Conservation (phyloP, 164 flowering plant species). For the Magnolia officinalis region DNA sequence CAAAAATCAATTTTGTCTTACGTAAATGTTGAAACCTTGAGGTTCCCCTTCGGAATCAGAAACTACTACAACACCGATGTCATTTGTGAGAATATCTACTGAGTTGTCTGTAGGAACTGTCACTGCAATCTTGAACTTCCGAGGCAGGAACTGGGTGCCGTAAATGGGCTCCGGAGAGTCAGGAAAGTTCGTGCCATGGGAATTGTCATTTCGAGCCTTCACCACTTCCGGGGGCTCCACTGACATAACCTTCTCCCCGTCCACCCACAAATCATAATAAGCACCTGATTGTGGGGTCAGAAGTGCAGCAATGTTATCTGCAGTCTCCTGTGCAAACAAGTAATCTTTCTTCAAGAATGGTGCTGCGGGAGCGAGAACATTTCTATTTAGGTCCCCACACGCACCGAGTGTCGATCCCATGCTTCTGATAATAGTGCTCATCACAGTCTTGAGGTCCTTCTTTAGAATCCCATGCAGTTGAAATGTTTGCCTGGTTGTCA, state of each 20-base stretch:
- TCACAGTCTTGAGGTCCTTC: conserved; percentile 87
- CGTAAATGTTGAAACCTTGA: conserved; percentile 89
- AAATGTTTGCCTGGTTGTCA: conserved; percentile 96
- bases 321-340: conserved; percentile 85
- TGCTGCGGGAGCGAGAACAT: conserved; percentile 99
- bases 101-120: conserved; percentile 95
- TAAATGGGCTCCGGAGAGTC: conserved; percentile 97
- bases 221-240: conserved; percentile 92
- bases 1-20: conserved; percentile 26
- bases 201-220: conserved; percentile 88
- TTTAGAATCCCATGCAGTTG: conserved; percentile 97
- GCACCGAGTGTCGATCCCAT: conserved; percentile 99
- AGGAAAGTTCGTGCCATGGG: conserved; percentile 92
- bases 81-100: conserved; percentile 93
- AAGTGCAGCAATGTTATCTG: conserved; percentile 92
- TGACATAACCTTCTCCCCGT: conserved; percentile 84
- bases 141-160: conserved; percentile 94
- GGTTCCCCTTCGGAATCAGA: conserved; percentile 84
- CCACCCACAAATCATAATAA: conserved; percentile 98
- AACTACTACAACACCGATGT: conserved; percentile 90
- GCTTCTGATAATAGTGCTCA: conserved; percentile 72
- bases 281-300: conserved; percentile 94
- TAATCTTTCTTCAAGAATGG: conserved; percentile 79
- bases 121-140: conserved; percentile 96
- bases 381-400: conserved; percentile 96